Evolutionary conservation across 352 stramenopile species (phyloP), one percentile per base, ranked within the genome.

Genomic region (Globisporangium spinosum): DNA sequence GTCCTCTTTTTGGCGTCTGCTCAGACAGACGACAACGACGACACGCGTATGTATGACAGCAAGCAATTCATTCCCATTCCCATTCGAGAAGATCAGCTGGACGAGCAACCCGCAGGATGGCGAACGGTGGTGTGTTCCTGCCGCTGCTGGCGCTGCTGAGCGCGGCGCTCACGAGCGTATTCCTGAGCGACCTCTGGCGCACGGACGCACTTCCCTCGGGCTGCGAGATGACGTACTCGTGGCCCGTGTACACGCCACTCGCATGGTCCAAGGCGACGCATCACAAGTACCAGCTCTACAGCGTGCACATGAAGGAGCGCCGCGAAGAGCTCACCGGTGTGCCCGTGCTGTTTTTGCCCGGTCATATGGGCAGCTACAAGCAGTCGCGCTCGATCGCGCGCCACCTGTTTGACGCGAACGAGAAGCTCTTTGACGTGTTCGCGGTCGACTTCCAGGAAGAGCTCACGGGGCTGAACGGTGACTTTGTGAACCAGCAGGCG

Each of bases 151-250:
- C 78, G 70, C 49, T 82, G 17, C 61, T 81, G 8, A 91, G 76
- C 23, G 65, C 58, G 4, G 23, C 66, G 29, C 49, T 77, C 27
- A 62, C 71, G 45, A 64, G 56, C 20, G 70, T 84, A 10, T 80
- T 85, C 58, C 69, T 90, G 5, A 34, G 70, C 13, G 83, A 93
- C 60, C 51, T 89, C 0, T 43, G 70, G 60, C 54, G 74, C 62
- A 77, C 72, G 10, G 78, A 65, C 29, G 72, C 61, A 23, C 58
- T 65, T 1, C 65, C 70, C 29, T 91, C 83, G 17, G 59, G 62
- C 38, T 97, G 89, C 65, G 80, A 89, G 34, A 97, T 97, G 87
- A 95, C 89, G 53, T 94, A 89, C 74, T 95, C 87, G 22, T 90
- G 80, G 77, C 87, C 87, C 58, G 77, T 95, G 65, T 97, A 95